phyloP scores from a whole-genome alignment of 2,329 filamentous ascomycete genomes.

The Verticillium alfalfae region DNA sequence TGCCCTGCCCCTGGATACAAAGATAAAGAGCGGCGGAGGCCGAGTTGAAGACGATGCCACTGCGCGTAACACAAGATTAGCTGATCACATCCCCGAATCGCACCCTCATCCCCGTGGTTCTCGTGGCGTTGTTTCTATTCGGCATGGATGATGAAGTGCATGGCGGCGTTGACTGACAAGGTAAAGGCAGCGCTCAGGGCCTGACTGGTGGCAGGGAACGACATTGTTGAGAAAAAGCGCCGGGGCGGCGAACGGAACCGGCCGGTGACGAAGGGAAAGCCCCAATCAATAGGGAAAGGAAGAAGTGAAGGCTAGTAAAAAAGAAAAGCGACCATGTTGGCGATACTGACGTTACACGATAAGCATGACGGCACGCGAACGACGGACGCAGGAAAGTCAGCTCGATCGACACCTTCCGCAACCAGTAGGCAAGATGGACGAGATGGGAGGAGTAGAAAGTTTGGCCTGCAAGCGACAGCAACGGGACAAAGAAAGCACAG shows the following conservation, averaged over 20 bases:
- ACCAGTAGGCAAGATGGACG: constrained; percentile 9
- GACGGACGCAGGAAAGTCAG: background rate
- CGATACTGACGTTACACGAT: background rate
- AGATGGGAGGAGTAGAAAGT: constrained; percentile 9
- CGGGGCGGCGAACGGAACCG: constrained; percentile 15
- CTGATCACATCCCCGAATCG: background rate
- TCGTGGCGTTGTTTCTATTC: background rate
- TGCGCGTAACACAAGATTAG: background rate
- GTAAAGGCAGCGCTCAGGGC: constrained; percentile 47
- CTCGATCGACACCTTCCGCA: background rate
- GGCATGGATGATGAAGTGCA: background rate
- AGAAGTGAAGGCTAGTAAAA: constrained; percentile 22
- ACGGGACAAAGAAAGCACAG: background rate
- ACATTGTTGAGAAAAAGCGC: constrained; percentile 31
- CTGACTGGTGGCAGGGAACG: constrained; percentile 36
- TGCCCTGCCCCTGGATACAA: constrained; percentile 39
- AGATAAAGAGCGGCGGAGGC: constrained; percentile 41
- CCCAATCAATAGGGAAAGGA: constrained; percentile 40
- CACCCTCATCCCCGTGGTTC: background rate
- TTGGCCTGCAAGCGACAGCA: background rate
- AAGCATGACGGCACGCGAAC: background rate
- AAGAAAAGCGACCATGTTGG: constrained; percentile 5
- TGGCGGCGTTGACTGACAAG: constrained; percentile 36
- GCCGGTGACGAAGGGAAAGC: constrained; percentile 25
- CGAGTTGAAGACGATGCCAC: constrained; percentile 46